Conservation (phyloP, 306 rosid species). For the Herpetospermum pedunculosum region DNA sequence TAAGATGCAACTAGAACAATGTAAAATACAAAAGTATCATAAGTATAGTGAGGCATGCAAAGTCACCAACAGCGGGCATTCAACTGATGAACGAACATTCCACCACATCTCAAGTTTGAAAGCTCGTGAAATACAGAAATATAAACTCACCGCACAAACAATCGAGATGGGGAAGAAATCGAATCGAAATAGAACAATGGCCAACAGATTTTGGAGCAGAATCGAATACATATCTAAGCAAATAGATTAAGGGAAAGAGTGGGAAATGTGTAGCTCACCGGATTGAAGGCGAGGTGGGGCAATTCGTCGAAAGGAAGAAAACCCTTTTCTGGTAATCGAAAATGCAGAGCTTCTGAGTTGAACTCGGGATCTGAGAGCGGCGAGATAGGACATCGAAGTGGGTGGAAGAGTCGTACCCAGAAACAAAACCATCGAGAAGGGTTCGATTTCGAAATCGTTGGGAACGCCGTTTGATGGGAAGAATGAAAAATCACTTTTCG, state of each 20-base stretch:
- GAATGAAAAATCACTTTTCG: not conserved
- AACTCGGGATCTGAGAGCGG: slow-evolving; percentile 19
- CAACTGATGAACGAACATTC: not conserved
- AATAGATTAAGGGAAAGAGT: too few species aligned
- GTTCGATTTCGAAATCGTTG: not conserved
- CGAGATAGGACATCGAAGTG: slow-evolving; percentile 29
- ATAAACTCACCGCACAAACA: not conserved
- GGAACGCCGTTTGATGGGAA: not conserved
- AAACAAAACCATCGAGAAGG: slow-evolving; percentile 26
- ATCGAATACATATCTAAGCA: not conserved
- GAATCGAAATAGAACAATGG: not conserved
- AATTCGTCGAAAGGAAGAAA: slow-evolving; percentile 26
- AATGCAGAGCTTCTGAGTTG: slow-evolving; percentile 23
- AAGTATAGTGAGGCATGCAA: not conserved
- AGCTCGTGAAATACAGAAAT: not conserved
- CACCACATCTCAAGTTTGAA: not conserved
- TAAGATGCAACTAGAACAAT: not conserved
- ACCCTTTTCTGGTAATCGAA: slow-evolving; percentile 20
- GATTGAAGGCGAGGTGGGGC: slow-evolving; percentile 30
- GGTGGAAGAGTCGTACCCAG: slow-evolving; percentile 45
- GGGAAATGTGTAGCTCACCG: slow-evolving; percentile 20
- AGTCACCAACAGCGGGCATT: not conserved
- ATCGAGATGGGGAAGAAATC: not conserved
- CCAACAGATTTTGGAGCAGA: not conserved
- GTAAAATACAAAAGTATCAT: not conserved